Base-by-base conservation (phyloP, 2,329 filamentous ascomycete genomes). In the Aspergillus sp. region DNA sequence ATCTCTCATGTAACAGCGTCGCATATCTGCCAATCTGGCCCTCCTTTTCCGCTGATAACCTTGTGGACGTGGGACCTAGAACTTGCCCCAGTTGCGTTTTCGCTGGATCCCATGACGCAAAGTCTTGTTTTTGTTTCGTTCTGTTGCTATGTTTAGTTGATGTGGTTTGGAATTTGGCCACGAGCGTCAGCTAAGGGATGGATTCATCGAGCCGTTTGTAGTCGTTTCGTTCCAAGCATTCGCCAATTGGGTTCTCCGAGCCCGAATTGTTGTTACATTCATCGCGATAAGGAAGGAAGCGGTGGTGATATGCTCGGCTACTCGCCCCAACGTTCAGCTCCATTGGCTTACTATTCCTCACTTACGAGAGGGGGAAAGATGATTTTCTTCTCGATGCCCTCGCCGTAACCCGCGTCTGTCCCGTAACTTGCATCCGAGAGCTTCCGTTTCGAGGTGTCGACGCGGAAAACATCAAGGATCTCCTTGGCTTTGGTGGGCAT, bases 401-500 rank as follows among this genome's bases (percentile, higher is more conserved):
- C 75, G 19, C 93, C 94, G 76, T 96, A 98, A 1, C 83, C 80
- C 41, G 81, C 71, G 77, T 98, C 95, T 8, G 78, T 82, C 1
- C 87, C 87, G 30, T 88, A 78, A 28, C 67, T 73, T 5, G 92
- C 89, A 72, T 87, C 84, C 19, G 84, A 80, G 62, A 92, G 85
- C 0, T 81, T 84, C 60, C 94, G 84, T 56, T 84, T 85, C 9
- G 85, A 82, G 30, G 69, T 74, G 3, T 81, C 78, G 4, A 99
- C 93, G 1, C 91, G 89, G 8, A 99, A 80, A 70, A 89, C 85
- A 73, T 97, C 90, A 0, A 99, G 84, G 34, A 97, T 77, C 66
- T 86, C 80, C 11, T 79, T 77, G 51, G 92, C 85, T 76, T 96
- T 96, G 46, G 80, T 82, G 0, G 95, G 95, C 85, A 99, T 96